These are phyloP conservation scores for Myriosclerotinia scirpicola DNA, from an alignment of 2,329 filamentous ascomycete species.

Conservation along the genomic window DNA sequence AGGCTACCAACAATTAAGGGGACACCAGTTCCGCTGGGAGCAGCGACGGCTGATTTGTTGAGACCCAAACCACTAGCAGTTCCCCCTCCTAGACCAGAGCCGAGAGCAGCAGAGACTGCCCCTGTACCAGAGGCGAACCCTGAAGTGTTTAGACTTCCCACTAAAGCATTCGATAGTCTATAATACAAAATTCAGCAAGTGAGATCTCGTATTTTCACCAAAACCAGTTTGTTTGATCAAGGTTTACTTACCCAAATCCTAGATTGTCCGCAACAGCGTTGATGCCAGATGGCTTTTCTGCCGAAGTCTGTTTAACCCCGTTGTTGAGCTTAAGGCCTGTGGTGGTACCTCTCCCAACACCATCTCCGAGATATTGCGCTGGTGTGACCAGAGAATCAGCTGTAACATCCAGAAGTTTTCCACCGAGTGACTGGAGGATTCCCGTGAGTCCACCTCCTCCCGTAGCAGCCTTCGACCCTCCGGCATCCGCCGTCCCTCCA, in stretches of 20 bases:
- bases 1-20: slow-evolving; percentile 7
- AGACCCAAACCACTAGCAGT: slow-evolving; percentile 17
- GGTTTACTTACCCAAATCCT: slow-evolving; percentile 16
- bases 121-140: neutral
- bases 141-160: slow-evolving; percentile 18
- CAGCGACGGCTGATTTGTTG: slow-evolving; percentile 16
- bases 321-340: slow-evolving; percentile 21
- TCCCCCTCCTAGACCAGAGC: slow-evolving; percentile 20
- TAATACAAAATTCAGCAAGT: neutral
- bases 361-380: slow-evolving; percentile 16
- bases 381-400: slow-evolving; percentile 12
- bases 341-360: slow-evolving; percentile 20
- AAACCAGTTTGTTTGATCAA: too few relatives aligned
- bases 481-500: neutral
- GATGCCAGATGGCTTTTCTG: slow-evolving; percentile 14
- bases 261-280: slow-evolving; percentile 16
- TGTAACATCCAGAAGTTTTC: slow-evolving; percentile 1
- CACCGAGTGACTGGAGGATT: neutral
- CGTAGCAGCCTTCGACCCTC: neutral
- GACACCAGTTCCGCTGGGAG: slow-evolving; percentile 12
- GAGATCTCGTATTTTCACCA: neutral
- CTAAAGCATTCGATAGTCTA: slow-evolving; percentile 15
- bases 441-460: slow-evolving; percentile 11
- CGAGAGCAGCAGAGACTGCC: slow-evolving; percentile 7
- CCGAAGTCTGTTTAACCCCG: slow-evolving; percentile 15